Percentiles rank a stretch among this genome's conserved stretches.
Conservation (phyloP, 2,329 filamentous ascomycete species). For the Fusarium beomiforme region DNA sequence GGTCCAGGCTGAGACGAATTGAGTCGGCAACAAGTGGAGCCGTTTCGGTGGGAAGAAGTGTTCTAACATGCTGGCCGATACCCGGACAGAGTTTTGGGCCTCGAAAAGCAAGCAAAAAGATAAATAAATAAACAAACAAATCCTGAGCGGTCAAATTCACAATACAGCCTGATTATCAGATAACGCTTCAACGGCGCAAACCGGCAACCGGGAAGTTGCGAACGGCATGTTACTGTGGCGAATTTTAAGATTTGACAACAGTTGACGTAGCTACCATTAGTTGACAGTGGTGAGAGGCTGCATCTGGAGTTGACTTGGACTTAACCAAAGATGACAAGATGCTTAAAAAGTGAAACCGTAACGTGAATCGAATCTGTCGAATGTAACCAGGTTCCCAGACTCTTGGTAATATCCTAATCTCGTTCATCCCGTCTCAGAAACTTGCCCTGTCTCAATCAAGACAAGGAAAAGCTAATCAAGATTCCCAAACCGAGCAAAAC, state of each 20-base stretch:
- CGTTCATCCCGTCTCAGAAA: conserved; percentile 22
- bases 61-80: conserved; percentile 3
- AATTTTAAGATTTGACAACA: not conserved
- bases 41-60: conserved; percentile 29
- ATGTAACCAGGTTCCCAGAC: conserved; percentile 5
- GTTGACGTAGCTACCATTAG: not conserved
- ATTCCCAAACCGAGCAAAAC: conserved; percentile 16
- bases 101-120: conserved; percentile 1
- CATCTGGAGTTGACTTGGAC: not conserved
- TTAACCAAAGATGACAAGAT: not conserved
- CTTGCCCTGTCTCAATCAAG: conserved; percentile 5
- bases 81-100: conserved; percentile 11
- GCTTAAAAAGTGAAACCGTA: conserved; percentile 13
- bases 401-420: conserved; percentile 3
- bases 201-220: conserved; percentile 11
- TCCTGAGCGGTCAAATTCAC: not conserved
- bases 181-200: not conserved
- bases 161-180: not conserved
- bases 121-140: conserved; percentile 12
- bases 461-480: not conserved
- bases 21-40: conserved; percentile 32
- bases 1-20: conserved; percentile 31
- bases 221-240: not conserved
- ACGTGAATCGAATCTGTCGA: conserved; percentile 1
- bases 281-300: not conserved